These are phyloP conservation scores for Alternaria conjuncta DNA, from an alignment of 2,329 filamentous ascomycete genomes.

Conservation along the genomic window DNA sequence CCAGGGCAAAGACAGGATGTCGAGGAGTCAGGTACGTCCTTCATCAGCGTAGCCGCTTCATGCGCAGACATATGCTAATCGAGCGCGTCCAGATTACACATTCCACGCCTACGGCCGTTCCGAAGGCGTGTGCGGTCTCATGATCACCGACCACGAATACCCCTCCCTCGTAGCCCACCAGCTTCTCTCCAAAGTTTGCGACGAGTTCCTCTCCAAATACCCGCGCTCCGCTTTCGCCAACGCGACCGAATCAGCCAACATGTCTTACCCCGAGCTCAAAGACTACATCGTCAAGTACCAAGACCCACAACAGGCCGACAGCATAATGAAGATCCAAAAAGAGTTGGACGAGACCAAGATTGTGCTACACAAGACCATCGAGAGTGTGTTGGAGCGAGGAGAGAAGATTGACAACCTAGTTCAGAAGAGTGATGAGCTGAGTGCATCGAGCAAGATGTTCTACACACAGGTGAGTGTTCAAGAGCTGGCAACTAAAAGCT, in stretches of 20 bases:
- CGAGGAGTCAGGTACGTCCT: slow-evolving; percentile 60
- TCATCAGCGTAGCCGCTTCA: too few relatives aligned
- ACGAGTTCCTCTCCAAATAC: slow-evolving; percentile 82
- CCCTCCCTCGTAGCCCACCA: slow-evolving; percentile 81
- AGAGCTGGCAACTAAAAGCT: not conserved
- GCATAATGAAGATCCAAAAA: slow-evolving; percentile 93
- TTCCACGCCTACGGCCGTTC: slow-evolving; percentile 55
- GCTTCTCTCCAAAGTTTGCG: slow-evolving; percentile 82
- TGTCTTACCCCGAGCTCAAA: slow-evolving; percentile 75
- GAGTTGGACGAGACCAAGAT: slow-evolving; percentile 98
- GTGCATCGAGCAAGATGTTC: slow-evolving; percentile 96
- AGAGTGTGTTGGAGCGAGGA: slow-evolving; percentile 83
- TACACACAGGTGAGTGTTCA: slow-evolving; percentile 71
- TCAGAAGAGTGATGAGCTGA: slow-evolving; percentile 89
- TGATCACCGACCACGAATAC: slow-evolving; percentile 58
- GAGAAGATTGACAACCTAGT: slow-evolving; percentile 97
- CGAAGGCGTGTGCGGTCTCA: slow-evolving; percentile 56
- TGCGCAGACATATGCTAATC: not conserved
- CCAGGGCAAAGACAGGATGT: slow-evolving; percentile 85
- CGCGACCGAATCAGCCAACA: slow-evolving; percentile 14
- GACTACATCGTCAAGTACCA: slow-evolving; percentile 82
- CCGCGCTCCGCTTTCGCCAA: too few relatives aligned
- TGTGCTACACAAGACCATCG: slow-evolving; percentile 94
- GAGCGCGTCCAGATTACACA: slow-evolving; percentile 64
- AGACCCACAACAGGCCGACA: slow-evolving; percentile 87